These are phyloP conservation scores for Diutina scorzettiae DNA, from an alignment of 1,139 yeast species.

Conservation along the genomic window DNA sequence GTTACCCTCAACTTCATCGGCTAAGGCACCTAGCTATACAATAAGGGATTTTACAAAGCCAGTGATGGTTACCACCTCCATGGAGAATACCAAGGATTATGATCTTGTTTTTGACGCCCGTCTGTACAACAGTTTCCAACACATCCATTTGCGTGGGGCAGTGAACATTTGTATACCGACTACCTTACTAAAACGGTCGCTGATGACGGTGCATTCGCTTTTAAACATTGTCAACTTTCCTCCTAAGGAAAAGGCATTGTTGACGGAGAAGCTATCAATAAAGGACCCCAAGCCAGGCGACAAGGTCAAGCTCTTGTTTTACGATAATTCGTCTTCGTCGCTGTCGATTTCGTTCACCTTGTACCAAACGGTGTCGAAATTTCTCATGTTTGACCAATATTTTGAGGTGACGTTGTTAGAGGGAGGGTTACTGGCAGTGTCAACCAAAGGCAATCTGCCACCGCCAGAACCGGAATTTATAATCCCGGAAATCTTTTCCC, in stretches of 20 bases:
- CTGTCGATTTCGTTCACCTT: not conserved
- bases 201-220: constrained; percentile 1
- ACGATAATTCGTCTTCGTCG: not conserved
- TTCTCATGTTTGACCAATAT: not conserved
- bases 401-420: not conserved
- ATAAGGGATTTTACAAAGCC: not conserved
- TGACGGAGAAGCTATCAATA: not conserved
- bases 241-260: not conserved
- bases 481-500: not conserved
- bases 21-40: not conserved
- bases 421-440: not conserved
- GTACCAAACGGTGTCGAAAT: not conserved
- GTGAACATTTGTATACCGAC: constrained; percentile 4
- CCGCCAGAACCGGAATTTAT: not conserved
- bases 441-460: not conserved
- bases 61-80: not conserved
- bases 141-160: not conserved
- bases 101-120: constrained; percentile 2
- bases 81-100: not conserved
- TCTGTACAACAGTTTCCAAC: constrained; percentile 1
- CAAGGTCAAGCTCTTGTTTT: not conserved
- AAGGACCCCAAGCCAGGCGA: not conserved
- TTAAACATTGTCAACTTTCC: constrained; percentile 2
- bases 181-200: not conserved
- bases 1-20: not conserved